Evolutionary conservation across 169 alveolate genomes (phyloP).

Genomic region (Eimeria maxima): DNA sequence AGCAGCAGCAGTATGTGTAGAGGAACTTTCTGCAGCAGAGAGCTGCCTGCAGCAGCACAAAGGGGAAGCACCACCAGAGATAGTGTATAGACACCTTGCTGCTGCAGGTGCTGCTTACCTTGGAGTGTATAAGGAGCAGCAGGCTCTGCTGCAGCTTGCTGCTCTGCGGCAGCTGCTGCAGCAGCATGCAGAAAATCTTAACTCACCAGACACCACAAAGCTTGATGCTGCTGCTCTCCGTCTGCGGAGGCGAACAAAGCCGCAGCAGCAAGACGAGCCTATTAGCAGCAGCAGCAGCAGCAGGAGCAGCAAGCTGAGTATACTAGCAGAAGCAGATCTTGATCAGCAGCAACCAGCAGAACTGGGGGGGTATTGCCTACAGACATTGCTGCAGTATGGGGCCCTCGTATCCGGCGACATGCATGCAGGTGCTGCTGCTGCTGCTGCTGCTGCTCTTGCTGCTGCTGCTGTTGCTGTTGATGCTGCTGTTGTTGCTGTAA

Average conservation of each 20-base stretch:
- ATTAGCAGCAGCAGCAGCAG: neutral
- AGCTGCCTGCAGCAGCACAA: conserved; percentile 23
- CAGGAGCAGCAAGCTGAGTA: neutral
- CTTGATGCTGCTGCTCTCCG: conserved; percentile 17
- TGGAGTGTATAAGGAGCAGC: conserved; percentile 28
- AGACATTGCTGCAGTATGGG: neutral
- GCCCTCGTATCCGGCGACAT: conserved; percentile 2
- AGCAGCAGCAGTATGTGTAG: no score
- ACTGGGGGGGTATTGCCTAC: conserved; percentile 17
- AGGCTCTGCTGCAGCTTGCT: conserved; percentile 11
- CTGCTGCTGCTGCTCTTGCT: neutral
- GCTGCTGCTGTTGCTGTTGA: neutral
- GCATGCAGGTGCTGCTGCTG: conserved; percentile 25
- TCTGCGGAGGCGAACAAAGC: neutral
- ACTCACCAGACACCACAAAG: conserved; percentile 1
- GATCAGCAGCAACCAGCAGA: conserved; percentile 10
- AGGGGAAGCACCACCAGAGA: conserved; percentile 24
- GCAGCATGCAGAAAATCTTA: no score
- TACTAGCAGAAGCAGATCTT: neutral
- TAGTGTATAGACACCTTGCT: conserved; percentile 18
- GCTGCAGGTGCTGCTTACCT: conserved; percentile 44
- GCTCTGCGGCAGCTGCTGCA: neutral
- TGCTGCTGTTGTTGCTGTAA: no score
- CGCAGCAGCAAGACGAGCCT: conserved; percentile 11
- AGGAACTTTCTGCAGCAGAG: neutral